Conservation (phyloP, 192 early-diverging fungal species). For the Backusella tuberculispora region DNA sequence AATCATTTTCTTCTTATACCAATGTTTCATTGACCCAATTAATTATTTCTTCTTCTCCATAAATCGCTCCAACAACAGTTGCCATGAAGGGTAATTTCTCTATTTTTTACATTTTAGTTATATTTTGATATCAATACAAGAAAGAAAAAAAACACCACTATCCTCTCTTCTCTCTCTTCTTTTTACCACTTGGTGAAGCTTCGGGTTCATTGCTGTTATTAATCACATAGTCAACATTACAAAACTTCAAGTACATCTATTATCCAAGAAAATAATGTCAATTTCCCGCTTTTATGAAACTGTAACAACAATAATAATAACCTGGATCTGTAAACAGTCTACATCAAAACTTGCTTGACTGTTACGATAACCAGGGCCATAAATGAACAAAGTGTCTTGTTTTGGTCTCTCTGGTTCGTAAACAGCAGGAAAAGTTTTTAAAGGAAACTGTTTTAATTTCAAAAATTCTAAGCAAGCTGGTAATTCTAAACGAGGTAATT, state of each 20-base stretch:
- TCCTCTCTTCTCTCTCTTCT: not conserved
- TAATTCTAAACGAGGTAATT: slow-evolving; percentile 34
- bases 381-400: slow-evolving; percentile 52
- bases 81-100: slow-evolving; percentile 60
- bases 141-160: too few relatives aligned
- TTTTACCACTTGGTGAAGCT: slow-evolving; percentile 58
- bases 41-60: slow-evolving; percentile 51
- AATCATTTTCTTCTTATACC: slow-evolving; percentile 32
- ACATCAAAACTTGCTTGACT: slow-evolving; percentile 52
- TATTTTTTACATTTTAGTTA: slow-evolving; percentile 19
- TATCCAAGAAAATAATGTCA: slow-evolving; percentile 13
- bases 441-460: slow-evolving; percentile 48
- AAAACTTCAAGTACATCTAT: slow-evolving; percentile 55
- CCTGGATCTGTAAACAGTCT: slow-evolving; percentile 57
- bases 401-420: slow-evolving; percentile 30
- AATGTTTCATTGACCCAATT: slow-evolving; percentile 49
- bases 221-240: slow-evolving; percentile 47
- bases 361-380: slow-evolving; percentile 48
- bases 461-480: slow-evolving; percentile 35
- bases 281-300: not conserved
- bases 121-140: not conserved
- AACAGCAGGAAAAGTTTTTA: slow-evolving; percentile 42
- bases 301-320: slow-evolving; percentile 14
- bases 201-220: slow-evolving; percentile 54
- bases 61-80: slow-evolving; percentile 45